Evolutionary conservation across 805 yeast species (phyloP).

Genomic region (Yarrowia osloensis): DNA sequence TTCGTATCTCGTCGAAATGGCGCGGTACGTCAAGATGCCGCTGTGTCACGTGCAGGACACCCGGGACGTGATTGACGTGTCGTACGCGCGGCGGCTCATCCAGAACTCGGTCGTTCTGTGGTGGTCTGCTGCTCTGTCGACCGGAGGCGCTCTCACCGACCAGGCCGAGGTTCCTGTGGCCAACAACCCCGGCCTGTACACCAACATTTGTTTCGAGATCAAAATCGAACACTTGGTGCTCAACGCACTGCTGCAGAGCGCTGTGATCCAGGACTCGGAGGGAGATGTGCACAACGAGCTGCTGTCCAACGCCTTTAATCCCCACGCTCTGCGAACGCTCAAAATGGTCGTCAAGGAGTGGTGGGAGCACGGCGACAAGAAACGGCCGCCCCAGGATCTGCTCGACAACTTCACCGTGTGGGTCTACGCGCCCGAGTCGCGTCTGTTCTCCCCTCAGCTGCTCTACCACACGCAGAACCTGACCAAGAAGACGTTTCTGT

Average conservation of each 20-base stretch:
- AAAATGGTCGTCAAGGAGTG: slow-evolving; percentile 77
- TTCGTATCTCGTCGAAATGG: slow-evolving; percentile 57
- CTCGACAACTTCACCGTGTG: slow-evolving; percentile 79
- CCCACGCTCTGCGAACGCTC: slow-evolving; percentile 68
- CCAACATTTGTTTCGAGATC: slow-evolving; percentile 75
- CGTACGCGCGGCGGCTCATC: slow-evolving; percentile 75
- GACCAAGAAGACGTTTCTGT: slow-evolving; percentile 78
- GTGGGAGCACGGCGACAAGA: slow-evolving; percentile 87
- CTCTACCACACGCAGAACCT: slow-evolving; percentile 87
- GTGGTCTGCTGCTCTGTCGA: slow-evolving; percentile 90
- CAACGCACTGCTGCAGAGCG: slow-evolving; percentile 82
- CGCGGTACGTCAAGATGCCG: slow-evolving; percentile 79
- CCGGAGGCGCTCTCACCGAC: slow-evolving; percentile 78
- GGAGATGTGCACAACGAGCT: slow-evolving; percentile 50
- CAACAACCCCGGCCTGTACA: slow-evolving; percentile 76
- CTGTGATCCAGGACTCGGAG: slow-evolving; percentile 82
- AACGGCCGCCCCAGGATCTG: slow-evolving; percentile 76
- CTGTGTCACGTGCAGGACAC: slow-evolving; percentile 81
- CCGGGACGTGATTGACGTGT: slow-evolving; percentile 78
- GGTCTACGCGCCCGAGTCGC: slow-evolving; percentile 78
- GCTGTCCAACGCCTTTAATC: slow-evolving; percentile 81
- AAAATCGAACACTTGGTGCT: slow-evolving; percentile 77
- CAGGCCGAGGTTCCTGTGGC: slow-evolving; percentile 67
- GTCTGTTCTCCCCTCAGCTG: slow-evolving; percentile 71
- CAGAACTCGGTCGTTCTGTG: slow-evolving; percentile 74